These are phyloP conservation scores for Neospora caninum DNA, from an alignment of 169 alveolate genomes.

Conservation along the genomic window DNA sequence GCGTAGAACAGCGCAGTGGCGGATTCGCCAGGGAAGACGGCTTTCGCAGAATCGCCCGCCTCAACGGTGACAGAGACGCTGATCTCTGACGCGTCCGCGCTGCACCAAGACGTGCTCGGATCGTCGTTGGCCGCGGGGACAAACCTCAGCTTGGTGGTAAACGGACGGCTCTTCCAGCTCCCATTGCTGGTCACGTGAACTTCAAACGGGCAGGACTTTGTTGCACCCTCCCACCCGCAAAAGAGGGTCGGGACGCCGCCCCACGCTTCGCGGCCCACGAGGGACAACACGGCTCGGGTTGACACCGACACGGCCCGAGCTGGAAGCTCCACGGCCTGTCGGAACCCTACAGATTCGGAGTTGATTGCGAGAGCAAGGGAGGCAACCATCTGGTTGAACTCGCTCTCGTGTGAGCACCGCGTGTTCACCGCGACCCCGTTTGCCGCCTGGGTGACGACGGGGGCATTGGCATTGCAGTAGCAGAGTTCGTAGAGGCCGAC, in stretches of 20 bases:
- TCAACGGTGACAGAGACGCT: no score
- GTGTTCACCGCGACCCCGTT: neutral
- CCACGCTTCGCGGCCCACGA: neutral
- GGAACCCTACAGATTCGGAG: neutral
- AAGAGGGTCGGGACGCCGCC: neutral
- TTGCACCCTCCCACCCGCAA: neutral
- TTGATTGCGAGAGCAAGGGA: neutral
- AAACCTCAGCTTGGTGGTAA: no score
- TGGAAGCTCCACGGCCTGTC: neutral
- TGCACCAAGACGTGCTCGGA: no score
- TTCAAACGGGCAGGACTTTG: no score
- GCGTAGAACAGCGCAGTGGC: no score
- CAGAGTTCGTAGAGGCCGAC: constrained; percentile 19
- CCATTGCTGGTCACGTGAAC: no score
- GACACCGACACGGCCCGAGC: neutral
- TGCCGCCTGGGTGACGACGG: neutral
- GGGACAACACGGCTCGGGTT: neutral
- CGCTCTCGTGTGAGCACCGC: neutral
- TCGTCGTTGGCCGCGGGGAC: no score
- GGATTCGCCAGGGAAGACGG: no score
- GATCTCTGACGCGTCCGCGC: no score
- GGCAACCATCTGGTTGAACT: neutral
- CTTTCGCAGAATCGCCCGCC: no score
- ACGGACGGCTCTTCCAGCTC: no score
- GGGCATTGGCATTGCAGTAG: neutral